Evolutionary conservation across 805 yeast species (phyloP).

Genomic region (Cyberlindnera nakhonratchasimensis): DNA sequence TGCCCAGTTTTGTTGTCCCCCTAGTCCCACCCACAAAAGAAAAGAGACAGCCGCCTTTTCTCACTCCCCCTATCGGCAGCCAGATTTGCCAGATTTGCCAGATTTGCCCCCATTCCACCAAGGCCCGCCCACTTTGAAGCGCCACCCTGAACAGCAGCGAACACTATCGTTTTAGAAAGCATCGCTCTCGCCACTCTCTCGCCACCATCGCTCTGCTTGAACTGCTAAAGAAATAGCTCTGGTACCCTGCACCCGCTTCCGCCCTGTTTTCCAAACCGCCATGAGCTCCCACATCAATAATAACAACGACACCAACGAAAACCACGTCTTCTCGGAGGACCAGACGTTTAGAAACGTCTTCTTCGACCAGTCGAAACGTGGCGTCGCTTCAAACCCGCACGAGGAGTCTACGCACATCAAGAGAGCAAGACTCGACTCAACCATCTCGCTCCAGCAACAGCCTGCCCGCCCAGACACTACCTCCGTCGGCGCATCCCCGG

Average conservation of each 20-base stretch:
- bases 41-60: neutral
- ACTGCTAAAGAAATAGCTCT: no score
- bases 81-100: slow-evolving; percentile 5
- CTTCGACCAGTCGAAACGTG: slow-evolving; percentile 25
- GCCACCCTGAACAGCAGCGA: neutral
- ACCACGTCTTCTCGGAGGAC: slow-evolving; percentile 32
- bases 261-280: no score
- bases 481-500: slow-evolving; percentile 16
- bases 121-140: neutral
- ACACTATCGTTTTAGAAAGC: no score
- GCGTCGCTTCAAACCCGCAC: slow-evolving; percentile 21
- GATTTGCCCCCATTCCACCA: slow-evolving; percentile 3
- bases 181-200: no score
- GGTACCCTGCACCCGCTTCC: no score
- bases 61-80: neutral
- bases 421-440: slow-evolving; percentile 31
- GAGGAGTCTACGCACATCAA: slow-evolving; percentile 26
- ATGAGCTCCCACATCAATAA: slow-evolving; percentile 40
- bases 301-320: slow-evolving; percentile 32
- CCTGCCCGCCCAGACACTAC: slow-evolving; percentile 8
- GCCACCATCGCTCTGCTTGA: no score
- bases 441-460: slow-evolving; percentile 14
- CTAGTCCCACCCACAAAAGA: neutral
- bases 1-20: no score
- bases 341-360: slow-evolving; percentile 28